A percentile compares a stretch with the other conserved stretches of the same genome.
Evolutionary conservation across 2,329 filamentous ascomycete species (phyloP).

Genomic region (Thielaviopsis populi): DNA sequence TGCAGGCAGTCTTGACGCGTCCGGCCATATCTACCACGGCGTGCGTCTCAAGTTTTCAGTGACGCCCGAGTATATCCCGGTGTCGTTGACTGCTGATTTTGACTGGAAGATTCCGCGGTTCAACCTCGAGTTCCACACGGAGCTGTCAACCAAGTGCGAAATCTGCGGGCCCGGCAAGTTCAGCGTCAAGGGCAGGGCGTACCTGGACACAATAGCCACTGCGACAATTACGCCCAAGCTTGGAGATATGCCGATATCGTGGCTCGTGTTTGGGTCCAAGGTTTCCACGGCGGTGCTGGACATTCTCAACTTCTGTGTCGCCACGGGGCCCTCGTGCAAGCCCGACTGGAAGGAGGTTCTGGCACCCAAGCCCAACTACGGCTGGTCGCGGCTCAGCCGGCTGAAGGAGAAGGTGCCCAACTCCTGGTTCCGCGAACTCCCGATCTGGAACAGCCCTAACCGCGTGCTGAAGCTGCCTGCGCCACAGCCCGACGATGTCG

Average conservation of each 20-base stretch:
- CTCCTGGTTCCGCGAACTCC: not conserved
- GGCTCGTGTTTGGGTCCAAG: not conserved
- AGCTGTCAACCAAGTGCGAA: slow-evolving; percentile 4
- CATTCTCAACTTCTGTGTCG: slow-evolving; percentile 4
- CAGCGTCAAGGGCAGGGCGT: not conserved
- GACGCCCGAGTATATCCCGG: not conserved
- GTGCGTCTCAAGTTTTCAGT: not conserved
- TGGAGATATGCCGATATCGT: not conserved
- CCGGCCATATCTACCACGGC: not conserved
- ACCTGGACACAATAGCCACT: not conserved
- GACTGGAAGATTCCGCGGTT: slow-evolving; percentile 10
- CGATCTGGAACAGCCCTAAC: not conserved
- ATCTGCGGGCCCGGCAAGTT: slow-evolving; percentile 2
- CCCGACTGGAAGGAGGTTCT: slow-evolving; percentile 1
- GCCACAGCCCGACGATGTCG: not conserved
- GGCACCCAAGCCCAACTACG: not conserved
- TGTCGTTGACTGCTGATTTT: not conserved
- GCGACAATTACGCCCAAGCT: slow-evolving; percentile 3
- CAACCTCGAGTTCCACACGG: not conserved
- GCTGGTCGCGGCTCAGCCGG: not conserved
- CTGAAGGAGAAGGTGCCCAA: slow-evolving; percentile 6
- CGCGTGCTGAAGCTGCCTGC: not conserved
- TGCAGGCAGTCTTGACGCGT: slow-evolving; percentile 6
- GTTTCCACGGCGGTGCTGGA: not conserved
- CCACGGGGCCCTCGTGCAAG: slow-evolving; percentile 5